Evolutionary conservation across 148 eudicot genomes (phyloP).

Genomic region (Drosera capensis): DNA sequence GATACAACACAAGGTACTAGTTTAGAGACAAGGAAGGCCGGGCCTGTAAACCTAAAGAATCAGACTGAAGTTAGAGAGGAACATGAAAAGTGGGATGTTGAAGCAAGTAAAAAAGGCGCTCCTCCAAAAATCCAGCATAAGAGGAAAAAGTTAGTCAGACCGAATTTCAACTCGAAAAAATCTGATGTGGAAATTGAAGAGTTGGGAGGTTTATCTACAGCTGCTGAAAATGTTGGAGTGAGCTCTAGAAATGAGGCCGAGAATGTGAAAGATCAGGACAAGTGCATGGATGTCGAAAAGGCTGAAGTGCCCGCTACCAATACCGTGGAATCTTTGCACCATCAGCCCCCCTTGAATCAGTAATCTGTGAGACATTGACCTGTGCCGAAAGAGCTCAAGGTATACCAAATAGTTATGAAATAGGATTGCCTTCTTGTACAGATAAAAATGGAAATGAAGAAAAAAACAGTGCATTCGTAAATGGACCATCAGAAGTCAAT

Average conservation of each 20-base stretch:
- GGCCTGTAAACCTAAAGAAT: constrained; percentile 2
- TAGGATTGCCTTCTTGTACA: no score
- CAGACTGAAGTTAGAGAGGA: constrained; percentile 4
- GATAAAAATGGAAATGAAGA: no score
- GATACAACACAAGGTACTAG: neutral
- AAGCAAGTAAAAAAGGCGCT: neutral
- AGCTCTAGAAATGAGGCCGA: neutral
- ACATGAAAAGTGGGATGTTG: neutral
- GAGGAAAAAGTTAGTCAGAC: constrained; percentile 10
- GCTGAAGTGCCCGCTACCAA: no score
- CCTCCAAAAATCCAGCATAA: constrained; percentile 1
- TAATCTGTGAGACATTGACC: no score
- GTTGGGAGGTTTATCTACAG: neutral
- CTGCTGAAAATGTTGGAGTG: neutral
- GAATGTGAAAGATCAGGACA: no score
- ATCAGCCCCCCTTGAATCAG: no score
- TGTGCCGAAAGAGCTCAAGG: no score
- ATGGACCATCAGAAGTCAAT: no score
- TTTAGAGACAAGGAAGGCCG: neutral
- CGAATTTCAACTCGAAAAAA: neutral
- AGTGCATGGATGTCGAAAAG: no score
- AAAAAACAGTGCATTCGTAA: no score
- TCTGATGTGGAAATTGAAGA: neutral
- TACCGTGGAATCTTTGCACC: no score
- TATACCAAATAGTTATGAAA: no score